Evolutionary conservation across 345 rosid genomes (phyloP), one percentile per base, ranked within the genome.

Genomic region (Ceriops decandra): DNA sequence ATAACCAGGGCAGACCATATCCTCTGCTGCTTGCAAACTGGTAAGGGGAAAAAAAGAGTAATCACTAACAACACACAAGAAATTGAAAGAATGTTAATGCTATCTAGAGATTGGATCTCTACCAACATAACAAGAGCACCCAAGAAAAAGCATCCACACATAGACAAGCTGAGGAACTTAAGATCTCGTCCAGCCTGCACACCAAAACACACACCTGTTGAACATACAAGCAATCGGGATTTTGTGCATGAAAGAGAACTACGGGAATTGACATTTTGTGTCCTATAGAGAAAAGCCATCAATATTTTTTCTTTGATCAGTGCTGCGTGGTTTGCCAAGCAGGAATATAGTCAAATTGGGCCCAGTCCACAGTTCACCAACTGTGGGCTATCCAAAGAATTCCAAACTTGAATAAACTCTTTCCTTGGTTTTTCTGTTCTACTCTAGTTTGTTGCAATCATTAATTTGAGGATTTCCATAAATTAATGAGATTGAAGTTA

Each of bases 111-210:
- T 30, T 32, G 49, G 68, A 73, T 28, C 33, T 66, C 56, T 80
- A 91, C 98, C 93, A 81, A 63, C 32, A 89, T 70, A 52, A 78
- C 28, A 52, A 88, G 76, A 66, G 80, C 83, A 56, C 85, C 88
- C 65, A 88, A 74, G 1, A 76, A 73, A 26, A 88, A 77, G 86
- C 98, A 89, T 74, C 91, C 90, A 1, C 76, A 80, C 87, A 81
- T 88, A 24, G 96, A 83, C 64, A 87, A 57, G 77, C 97, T 84
- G 30, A 91, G 76, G 54, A 80, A 93, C 77, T 77, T 83, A 53
- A 88, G 90, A 79, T 93, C 98, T 63, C 90, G 83, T 74, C 91
- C 86, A 7, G 98, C 98, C 95, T 95, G 84, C 77, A 81, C 5
- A 22, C 5, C 51, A 6, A 64, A 66, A 68, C 32, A n/a, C 54